Conservation (phyloP, 2,329 filamentous ascomycete species). For the Plenodomus biglobosus region DNA sequence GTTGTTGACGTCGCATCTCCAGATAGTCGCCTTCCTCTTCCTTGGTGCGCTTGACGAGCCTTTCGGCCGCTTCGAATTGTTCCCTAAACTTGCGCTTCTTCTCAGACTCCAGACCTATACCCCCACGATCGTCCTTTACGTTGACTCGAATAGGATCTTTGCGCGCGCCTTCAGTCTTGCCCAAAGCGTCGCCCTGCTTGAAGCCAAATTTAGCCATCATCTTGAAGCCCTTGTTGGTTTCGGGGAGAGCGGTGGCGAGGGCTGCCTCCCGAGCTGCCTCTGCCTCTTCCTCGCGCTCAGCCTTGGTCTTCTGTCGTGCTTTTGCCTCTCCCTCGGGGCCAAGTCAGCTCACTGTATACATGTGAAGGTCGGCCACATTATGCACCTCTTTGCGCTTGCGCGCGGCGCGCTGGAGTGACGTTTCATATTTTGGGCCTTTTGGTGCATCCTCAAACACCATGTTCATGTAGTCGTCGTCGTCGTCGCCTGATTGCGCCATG, state of each 20-base stretch:
- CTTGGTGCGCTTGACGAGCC: constrained; percentile 47
- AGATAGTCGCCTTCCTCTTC: constrained; percentile 47
- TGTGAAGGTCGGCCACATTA: neutral
- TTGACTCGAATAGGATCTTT: constrained; percentile 75
- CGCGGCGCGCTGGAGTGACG: constrained; percentile 61
- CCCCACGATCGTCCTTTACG: constrained; percentile 77
- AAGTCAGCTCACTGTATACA: constrained; percentile 13
- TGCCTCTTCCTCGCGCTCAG: constrained; percentile 75
- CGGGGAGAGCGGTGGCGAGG: constrained; percentile 70
- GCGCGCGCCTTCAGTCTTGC: constrained; percentile 58
- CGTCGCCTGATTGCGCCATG: constrained; percentile 60
- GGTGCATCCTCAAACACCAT: constrained; percentile 79
- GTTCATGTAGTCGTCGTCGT: constrained; percentile 95
- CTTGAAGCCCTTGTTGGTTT: constrained; percentile 79
- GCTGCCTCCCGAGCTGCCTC: constrained; percentile 72
- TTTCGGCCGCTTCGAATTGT: constrained; percentile 38
- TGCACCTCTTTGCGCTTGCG: constrained; percentile 56
- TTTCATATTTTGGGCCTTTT: constrained; percentile 55
- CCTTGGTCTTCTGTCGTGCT: constrained; percentile 67
- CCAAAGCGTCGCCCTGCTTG: constrained; percentile 71
- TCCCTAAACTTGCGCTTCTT: constrained; percentile 70
- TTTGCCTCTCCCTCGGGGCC: constrained; percentile 29
- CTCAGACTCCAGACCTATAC: constrained; percentile 81
- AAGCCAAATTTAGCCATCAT: constrained; percentile 99
- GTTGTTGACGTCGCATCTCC: constrained; percentile 36